A percentile compares a stretch with the other conserved stretches of the same genome.
phyloP scores from a whole-genome alignment of 1,284 basidiomycete genomes.

The Malassezia nana region DNA sequence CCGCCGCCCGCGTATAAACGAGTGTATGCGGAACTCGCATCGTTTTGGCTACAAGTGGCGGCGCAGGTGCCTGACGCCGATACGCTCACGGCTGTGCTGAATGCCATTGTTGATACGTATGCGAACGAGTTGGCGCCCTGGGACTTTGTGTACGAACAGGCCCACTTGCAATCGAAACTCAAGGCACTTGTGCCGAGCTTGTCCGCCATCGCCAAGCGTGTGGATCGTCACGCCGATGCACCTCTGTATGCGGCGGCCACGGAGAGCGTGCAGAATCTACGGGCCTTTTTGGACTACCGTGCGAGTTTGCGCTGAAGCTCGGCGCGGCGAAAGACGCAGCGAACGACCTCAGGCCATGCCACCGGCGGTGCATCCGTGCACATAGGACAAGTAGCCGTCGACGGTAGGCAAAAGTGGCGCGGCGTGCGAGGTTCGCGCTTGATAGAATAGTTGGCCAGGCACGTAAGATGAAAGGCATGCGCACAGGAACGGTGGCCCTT shows the following conservation, averaged over 20 bases:
- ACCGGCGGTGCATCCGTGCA: background rate
- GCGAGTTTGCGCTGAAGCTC: slow-evolving; percentile 26
- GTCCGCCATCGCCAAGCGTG: slow-evolving; percentile 47
- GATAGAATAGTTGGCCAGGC: slow-evolving; percentile 5
- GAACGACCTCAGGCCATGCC: slow-evolving; percentile 12
- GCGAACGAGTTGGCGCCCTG: slow-evolving; percentile 77
- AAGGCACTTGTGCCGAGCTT: slow-evolving; percentile 56
- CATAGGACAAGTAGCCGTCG: background rate
- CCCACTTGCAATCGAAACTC: slow-evolving; percentile 55
- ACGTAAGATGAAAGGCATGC: slow-evolving; percentile 11
- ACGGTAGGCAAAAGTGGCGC: slow-evolving; percentile 13
- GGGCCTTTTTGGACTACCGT: slow-evolving; percentile 15
- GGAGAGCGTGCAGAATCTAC: slow-evolving; percentile 39
- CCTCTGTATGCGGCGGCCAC: slow-evolving; percentile 2
- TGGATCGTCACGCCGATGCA: slow-evolving; percentile 2
- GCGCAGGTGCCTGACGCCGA: slow-evolving; percentile 53
- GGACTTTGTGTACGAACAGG: slow-evolving; percentile 65
- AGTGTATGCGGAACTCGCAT: slow-evolving; percentile 8
- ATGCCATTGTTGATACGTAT: slow-evolving; percentile 85
- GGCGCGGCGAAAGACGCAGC: slow-evolving; percentile 12
- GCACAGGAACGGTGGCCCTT: no score
- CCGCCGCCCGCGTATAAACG: slow-evolving; percentile 2
- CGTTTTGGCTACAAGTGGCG: slow-evolving; percentile 4
- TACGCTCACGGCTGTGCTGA: slow-evolving; percentile 66
- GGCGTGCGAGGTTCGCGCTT: background rate